Evolutionary conservation across 2,329 filamentous ascomycete genomes (phyloP), one percentile per base, ranked within the genome.

Genomic region (Aspergillus cejpii): DNA sequence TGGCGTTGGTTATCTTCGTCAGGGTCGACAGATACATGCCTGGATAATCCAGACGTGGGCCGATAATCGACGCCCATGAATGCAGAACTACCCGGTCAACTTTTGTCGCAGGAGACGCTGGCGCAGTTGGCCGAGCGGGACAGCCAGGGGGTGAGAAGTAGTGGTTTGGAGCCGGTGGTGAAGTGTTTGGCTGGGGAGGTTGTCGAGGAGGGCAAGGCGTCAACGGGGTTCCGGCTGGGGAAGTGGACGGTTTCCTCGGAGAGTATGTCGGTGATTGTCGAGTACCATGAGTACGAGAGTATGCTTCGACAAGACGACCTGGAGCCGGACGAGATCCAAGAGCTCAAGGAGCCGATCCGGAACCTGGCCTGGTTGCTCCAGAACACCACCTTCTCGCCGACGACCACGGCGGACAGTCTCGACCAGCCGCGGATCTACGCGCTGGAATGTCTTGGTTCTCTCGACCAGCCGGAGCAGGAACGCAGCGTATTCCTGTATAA

Each of bases 341-440:
- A 54, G 28, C 28, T 56, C 23, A 61, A 61, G 27, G 44, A 43
- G 7, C 59, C 59, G 2, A 44, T 61, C n/a, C 51, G 56, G 20
- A 52, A 56, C 34, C 49, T 61, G 2, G 59, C 59, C 10, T 61
- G 58, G 58, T 48, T 61, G 8, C 45, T 61, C 7, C 52, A 60
- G 37, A 61, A 53, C 43, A 48, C 55, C 10, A 55, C 59, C 10
- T 61, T 61, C 31, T 31, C 46, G 6, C 41, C 23, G 42, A 15
- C 27, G 14, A 4, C 42, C 27, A 10, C 12, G 3, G 17, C 15
- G 11, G 41, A 51, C 2, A 40, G 44, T 2, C 39, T 48, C 3
- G 48, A 57, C 14, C 55, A 61, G 27, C 58, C 57, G 1, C 52
- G 48, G 14, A 61, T 62, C n/a, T 61, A 60, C 45, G 53, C 59